Evolutionary conservation across 192 early-diverging fungal species (phyloP), one percentile per base, ranked within the genome.

Genomic region (Coemansia aciculifera): DNA sequence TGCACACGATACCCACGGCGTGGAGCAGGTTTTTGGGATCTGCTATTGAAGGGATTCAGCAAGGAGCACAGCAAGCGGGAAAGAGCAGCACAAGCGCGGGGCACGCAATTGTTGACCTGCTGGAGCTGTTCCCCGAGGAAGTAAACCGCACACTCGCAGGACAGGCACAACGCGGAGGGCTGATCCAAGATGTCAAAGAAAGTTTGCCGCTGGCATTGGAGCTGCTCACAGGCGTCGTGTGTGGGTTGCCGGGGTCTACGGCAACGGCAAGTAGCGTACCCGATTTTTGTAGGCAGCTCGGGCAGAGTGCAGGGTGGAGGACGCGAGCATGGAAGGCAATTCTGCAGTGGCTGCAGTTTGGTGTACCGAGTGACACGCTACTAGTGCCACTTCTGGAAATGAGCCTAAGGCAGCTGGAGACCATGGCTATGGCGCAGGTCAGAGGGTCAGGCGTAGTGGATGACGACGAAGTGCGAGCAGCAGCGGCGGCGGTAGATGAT

Each of bases 331-430:
- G 79, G 79, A 66, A 66, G 44, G 79, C 63, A 13, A 67, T 81
- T 11, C 32, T 69, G 57, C 73, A 81, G 43, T 81, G 79, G 79
- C 59, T 81, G 61, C 79, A 81, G 57, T 81, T 76, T 66, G 79
- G 79, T 0, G 43, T 81, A 17, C 17, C 70, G 0, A 63, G 52
- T n/a, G 79, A 73, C 61, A 42, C 51, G 24, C 43, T 71, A 61
- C 68, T 81, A 63, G 63, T 81, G 21, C 67, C 61, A 44, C 73
- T 81, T 12, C 68, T 81, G 13, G 79, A 75, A 3, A 54, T 73
- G 68, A 40, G 67, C 15, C n/a, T 81, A 52, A 37, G 62, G 64
- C 79, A 73, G 67, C 66, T 81, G 5, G 43, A 63, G 13, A 57
- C 62, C 9, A 39, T 76, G 59, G 79, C 70, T 7, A 32, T 49